These are phyloP conservation scores for Aureobasidium sp. DNA, from an alignment of 2,329 filamentous ascomycete genomes.

Conservation along the genomic window DNA sequence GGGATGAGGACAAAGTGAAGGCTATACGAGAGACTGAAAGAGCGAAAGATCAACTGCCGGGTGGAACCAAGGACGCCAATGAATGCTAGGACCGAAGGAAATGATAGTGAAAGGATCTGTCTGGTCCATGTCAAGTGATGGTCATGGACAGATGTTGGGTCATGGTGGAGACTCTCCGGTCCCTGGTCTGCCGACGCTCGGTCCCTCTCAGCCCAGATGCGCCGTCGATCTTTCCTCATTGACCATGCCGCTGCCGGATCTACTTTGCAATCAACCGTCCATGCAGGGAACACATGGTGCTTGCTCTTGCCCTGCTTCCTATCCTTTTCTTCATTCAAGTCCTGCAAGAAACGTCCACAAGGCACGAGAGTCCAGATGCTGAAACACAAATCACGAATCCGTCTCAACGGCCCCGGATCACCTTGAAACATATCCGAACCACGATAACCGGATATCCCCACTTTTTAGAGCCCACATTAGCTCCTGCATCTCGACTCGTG, in stretches of 20 bases:
- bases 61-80: background rate
- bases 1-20: background rate
- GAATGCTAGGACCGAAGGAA: background rate
- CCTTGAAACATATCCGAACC: constrained; percentile 4
- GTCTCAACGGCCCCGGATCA: background rate
- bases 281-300: background rate
- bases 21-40: background rate
- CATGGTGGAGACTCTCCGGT: background rate
- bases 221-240: background rate
- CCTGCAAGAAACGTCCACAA: no score
- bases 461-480: background rate
- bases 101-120: background rate
- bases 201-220: background rate
- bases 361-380: background rate
- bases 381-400: background rate
- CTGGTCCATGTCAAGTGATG: background rate
- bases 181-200: background rate
- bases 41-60: background rate
- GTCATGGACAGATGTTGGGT: background rate
- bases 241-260: background rate
- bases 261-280: background rate
- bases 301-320: background rate
- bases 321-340: background rate
- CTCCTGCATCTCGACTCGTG: background rate
- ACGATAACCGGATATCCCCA: background rate